Percentiles rank a stretch among this genome's conserved stretches.
These are phyloP conservation scores for Aureobasidium sp. DNA, from an alignment of 2,329 filamentous ascomycete genomes.

Conservation along the genomic window DNA sequence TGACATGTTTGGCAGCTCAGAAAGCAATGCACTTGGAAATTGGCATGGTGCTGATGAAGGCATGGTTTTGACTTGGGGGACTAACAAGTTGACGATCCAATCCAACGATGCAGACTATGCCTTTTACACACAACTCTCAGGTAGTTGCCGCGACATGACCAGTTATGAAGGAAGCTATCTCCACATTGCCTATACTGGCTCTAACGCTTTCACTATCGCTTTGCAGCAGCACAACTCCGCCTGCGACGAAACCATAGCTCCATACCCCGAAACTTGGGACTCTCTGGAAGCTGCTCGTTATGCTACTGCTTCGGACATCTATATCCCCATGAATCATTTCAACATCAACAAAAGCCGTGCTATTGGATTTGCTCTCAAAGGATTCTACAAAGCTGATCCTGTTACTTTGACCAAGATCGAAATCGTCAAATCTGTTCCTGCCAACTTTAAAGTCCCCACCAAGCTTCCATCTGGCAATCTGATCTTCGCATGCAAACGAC, in stretches of 20 bases:
- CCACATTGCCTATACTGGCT: neutral
- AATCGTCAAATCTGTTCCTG: neutral
- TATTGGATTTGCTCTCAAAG: neutral
- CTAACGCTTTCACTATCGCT: neutral
- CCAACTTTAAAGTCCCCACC: neutral
- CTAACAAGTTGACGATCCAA: neutral
- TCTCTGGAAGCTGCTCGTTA: neutral
- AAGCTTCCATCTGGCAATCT: neutral
- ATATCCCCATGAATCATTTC: neutral
- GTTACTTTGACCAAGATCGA: neutral
- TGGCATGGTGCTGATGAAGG: neutral
- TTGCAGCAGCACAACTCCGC: neutral
- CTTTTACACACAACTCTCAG: neutral
- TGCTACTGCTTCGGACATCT: neutral
- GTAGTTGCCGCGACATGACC: neutral
- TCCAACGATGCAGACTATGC: neutral
- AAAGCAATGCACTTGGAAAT: neutral
- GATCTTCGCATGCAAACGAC: neutral
- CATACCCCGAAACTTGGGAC: neutral
- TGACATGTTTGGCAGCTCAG: neutral
- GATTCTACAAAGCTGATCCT: neutral
- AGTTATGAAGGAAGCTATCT: neutral
- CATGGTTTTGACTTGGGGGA: neutral
- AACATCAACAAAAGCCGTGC: neutral
- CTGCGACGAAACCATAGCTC: neutral